A percentile compares a stretch with the other conserved stretches of the same genome.
phyloP scores from a whole-genome alignment of 179 eudicot genomes.

The Vitellaria paradoxa region DNA sequence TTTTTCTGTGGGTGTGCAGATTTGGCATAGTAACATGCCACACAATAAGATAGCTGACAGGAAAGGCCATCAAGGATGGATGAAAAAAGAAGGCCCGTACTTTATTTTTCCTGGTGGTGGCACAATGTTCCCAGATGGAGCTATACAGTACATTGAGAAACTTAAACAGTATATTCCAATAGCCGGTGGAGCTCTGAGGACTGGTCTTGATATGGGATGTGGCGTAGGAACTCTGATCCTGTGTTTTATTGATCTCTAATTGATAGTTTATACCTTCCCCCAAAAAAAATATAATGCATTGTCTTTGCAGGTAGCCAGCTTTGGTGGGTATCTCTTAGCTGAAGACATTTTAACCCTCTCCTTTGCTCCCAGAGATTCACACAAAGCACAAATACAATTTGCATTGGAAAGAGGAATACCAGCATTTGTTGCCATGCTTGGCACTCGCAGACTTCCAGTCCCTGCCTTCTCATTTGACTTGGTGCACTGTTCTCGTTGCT shows the following conservation, averaged over 20 bases:
- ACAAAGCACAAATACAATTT: conserved; percentile 91
- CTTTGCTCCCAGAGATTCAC: conserved; percentile 97
- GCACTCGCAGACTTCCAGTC: conserved; percentile 89
- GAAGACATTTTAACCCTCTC: conserved; percentile 77
- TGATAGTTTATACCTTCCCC: conserved; percentile 5
- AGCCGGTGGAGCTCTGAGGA: conserved; percentile 73
- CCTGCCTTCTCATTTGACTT: conserved; percentile 89
- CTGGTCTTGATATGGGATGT: conserved; percentile 99
- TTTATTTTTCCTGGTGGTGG: conserved; percentile 98
- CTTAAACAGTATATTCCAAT: conserved; percentile 87
- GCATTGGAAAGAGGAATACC: conserved; percentile 95
- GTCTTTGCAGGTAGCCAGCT: conserved; percentile 84
- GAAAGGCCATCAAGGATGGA: conserved; percentile 99
- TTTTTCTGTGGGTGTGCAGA: conserved; percentile 39
- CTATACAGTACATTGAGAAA: conserved; percentile 81
- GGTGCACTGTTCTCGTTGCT: conserved; percentile 93
- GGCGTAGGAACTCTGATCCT: conserved; percentile 55
- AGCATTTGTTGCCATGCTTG: conserved; percentile 96
- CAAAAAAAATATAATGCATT: not conserved
- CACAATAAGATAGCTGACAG: conserved; percentile 90
- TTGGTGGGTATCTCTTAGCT: conserved; percentile 78
- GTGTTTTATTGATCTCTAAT: not conserved
- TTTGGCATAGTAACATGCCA: conserved; percentile 98
- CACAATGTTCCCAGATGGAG: conserved; percentile 97
- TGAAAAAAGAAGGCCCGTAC: conserved; percentile 85